These are phyloP conservation scores for Trichophyton mentagrophytes DNA, from an alignment of 2,329 filamentous ascomycete genomes.

Conservation along the genomic window DNA sequence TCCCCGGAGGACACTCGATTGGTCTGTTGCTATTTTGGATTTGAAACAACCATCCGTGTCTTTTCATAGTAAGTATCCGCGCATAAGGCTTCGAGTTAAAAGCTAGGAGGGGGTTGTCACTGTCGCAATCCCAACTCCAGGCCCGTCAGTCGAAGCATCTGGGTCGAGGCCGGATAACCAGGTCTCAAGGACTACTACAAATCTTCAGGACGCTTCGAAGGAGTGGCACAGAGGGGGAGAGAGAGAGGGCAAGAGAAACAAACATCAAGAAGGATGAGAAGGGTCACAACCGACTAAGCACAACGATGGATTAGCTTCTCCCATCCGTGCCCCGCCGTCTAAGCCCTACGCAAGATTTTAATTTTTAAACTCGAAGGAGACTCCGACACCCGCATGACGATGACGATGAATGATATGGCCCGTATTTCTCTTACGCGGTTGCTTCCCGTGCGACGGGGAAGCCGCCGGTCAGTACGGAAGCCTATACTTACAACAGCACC, in stretches of 20 bases:
- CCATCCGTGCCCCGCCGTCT: conserved; percentile 1
- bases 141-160: not conserved
- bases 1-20: conserved; percentile 1
- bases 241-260: not conserved
- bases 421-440: conserved; percentile 1
- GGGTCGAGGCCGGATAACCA: not conserved
- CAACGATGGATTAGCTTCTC: conserved; percentile 1
- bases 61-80: conserved; percentile 1
- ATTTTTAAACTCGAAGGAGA: not conserved
- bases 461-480: not conserved
- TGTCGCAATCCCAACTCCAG: not conserved
- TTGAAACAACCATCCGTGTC: conserved; percentile 3
- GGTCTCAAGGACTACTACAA: no score
- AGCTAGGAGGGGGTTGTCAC: not conserved
- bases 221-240: not conserved
- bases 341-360: conserved; percentile 2
- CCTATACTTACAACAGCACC: not conserved
- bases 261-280: conserved; percentile 1
- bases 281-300: not conserved
- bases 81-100: not conserved
- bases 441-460: conserved; percentile 1
- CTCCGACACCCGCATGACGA: conserved; percentile 4
- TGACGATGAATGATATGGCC: not conserved
- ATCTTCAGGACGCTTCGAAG: not conserved
- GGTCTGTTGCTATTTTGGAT: conserved; percentile 2